phyloP scores from a whole-genome alignment of 2,329 filamentous ascomycete species.

The Scedosporium dehoogii region DNA sequence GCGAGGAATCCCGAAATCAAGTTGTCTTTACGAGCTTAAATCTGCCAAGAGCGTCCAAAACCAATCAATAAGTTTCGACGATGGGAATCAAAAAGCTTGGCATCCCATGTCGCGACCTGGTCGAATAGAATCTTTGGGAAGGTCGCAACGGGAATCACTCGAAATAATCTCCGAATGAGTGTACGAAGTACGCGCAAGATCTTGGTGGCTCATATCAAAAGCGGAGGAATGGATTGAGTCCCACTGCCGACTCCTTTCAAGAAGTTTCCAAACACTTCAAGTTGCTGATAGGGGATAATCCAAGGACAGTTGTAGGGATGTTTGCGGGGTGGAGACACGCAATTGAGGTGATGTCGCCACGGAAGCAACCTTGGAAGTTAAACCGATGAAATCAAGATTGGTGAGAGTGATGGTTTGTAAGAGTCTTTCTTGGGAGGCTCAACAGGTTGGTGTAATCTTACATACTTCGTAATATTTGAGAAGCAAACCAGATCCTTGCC shows the following conservation, averaged over 20 bases:
- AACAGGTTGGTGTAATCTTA: background rate
- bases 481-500: background rate
- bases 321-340: background rate
- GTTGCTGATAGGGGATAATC: too few species aligned
- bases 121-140: background rate
- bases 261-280: too few species aligned
- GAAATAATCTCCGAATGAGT: constrained; percentile 2
- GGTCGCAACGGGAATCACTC: background rate
- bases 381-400: too few species aligned
- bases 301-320: too few species aligned
- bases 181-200: background rate
- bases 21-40: background rate
- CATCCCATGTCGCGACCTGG: constrained; percentile 1
- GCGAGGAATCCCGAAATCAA: background rate
- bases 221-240: background rate
- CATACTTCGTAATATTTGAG: too few species aligned
- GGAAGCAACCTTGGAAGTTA: background rate
- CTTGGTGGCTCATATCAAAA: background rate
- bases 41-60: background rate
- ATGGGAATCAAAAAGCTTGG: background rate
- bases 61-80: background rate
- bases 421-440: background rate
- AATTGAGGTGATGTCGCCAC: background rate
- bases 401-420: background rate
- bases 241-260: background rate